Evolutionary conservation across 257 asterid species (phyloP).

Genomic region (Solanum ossicruentum): DNA sequence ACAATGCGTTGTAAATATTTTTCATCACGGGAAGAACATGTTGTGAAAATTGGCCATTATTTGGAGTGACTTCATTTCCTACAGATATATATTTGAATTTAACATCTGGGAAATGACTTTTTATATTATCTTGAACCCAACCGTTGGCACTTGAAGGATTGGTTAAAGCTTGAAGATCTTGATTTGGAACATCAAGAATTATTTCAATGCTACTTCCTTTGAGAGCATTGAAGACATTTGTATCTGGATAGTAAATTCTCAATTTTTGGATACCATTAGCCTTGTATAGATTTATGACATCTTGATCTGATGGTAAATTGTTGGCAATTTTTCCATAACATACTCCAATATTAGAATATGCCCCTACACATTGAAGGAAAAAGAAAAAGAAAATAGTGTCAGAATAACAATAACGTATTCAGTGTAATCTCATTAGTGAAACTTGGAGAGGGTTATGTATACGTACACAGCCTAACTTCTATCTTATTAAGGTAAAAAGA

Average conservation of each 20-base stretch:
- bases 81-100: conserved; percentile 22
- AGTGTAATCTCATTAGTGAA: not conserved
- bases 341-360: conserved; percentile 22
- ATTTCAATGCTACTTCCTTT: conserved; percentile 21
- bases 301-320: conserved; percentile 13
- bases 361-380: conserved; percentile 6
- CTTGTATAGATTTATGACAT: conserved; percentile 18
- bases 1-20: conserved; percentile 11
- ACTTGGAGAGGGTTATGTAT: not conserved
- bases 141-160: conserved; percentile 5
- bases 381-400: not conserved
- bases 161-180: conserved; percentile 19
- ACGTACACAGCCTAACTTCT: no score
- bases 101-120: conserved; percentile 5
- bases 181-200: conserved; percentile 27
- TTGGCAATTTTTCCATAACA: conserved; percentile 23
- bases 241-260: conserved; percentile 31
- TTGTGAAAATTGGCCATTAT: not conserved
- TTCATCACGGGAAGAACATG: conserved; percentile 18
- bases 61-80: conserved; percentile 34
- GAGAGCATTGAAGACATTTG: conserved; percentile 19
- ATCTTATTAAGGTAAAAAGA: no score
- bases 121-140: conserved; percentile 26
- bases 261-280: conserved; percentile 21
- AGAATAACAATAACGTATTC: not conserved